phyloP scores from a whole-genome alignment of 2,329 filamentous ascomycete genomes.

The Seiridium cupressi region DNA sequence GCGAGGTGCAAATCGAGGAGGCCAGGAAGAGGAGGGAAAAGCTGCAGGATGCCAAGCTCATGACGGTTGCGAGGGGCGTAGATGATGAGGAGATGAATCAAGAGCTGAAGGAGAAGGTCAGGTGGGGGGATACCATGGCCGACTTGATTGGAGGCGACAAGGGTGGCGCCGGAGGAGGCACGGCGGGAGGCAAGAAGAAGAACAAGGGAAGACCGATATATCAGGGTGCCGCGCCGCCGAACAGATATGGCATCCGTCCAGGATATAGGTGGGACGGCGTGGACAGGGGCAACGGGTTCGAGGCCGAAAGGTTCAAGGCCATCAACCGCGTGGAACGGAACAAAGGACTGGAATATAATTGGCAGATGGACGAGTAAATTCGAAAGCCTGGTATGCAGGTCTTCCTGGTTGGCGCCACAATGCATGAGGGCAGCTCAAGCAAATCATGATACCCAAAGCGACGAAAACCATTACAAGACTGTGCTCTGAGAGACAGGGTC shows the following conservation, averaged over 20 bases:
- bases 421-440: not conserved
- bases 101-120: constrained; percentile 70
- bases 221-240: constrained; percentile 76
- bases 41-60: constrained; percentile 76
- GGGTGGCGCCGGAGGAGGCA: constrained; percentile 13
- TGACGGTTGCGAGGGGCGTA: constrained; percentile 75
- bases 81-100: constrained; percentile 86
- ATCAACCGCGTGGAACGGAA: constrained; percentile 75
- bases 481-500: not conserved
- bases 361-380: constrained; percentile 90
- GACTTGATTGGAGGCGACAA: constrained; percentile 64
- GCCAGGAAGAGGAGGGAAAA: constrained; percentile 63
- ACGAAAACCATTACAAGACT: not conserved
- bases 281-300: constrained; percentile 89
- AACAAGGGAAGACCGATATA: constrained; percentile 64
- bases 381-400: not conserved
- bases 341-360: constrained; percentile 82
- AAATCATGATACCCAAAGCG: not conserved
- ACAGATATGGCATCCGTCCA: constrained; percentile 89
- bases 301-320: constrained; percentile 87
- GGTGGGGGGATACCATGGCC: constrained; percentile 95
- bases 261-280: constrained; percentile 97
- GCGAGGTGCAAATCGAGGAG: constrained; percentile 78
- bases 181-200: constrained; percentile 20
- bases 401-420: no score